phyloP scores from a whole-genome alignment of 1,284 basidiomycete species.

The Melampsora larici-populina region DNA sequence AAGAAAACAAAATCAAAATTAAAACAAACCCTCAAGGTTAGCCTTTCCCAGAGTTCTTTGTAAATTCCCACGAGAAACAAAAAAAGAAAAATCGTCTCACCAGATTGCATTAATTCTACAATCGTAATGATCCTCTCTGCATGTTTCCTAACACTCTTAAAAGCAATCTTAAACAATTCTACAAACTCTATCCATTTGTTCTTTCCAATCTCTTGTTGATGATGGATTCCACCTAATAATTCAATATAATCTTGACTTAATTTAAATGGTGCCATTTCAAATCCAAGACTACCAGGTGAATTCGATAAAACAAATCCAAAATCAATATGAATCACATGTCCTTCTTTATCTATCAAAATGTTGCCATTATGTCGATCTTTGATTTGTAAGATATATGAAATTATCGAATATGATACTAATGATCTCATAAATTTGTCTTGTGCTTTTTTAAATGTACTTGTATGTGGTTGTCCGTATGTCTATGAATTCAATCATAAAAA shows the following conservation, averaged over 20 bases:
- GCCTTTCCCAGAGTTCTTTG: background rate
- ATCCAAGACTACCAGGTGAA: constrained; percentile 78
- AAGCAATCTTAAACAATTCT: constrained; percentile 82
- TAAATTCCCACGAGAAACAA: too few relatives aligned
- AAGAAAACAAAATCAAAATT: too few relatives aligned
- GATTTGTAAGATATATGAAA: constrained; percentile 93
- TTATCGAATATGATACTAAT: constrained; percentile 82
- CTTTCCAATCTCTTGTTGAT: constrained; percentile 47
- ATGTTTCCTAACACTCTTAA: constrained; percentile 89
- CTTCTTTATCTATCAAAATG: constrained; percentile 90
- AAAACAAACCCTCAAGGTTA: background rate
- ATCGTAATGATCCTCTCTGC: constrained; percentile 94
- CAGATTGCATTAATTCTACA: constrained; percentile 94
- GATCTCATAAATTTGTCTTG: constrained; percentile 81
- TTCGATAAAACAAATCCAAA: constrained; percentile 98
- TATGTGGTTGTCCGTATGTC: constrained; percentile 85
- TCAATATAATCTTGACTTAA: constrained; percentile 93
- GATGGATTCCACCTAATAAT: constrained; percentile 80
- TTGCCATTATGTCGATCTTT: constrained; percentile 99
- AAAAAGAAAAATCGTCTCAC: constrained; percentile 55
- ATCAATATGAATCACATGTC: constrained; percentile 88
- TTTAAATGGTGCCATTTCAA: constrained; percentile 99
- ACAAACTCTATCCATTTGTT: constrained; percentile 80
- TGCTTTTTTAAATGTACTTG: constrained; percentile 80
- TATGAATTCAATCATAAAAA: constrained; percentile 51